phyloP scores from a whole-genome alignment of 192 early-diverging fungal species.

The Umbelopsis sp. region DNA sequence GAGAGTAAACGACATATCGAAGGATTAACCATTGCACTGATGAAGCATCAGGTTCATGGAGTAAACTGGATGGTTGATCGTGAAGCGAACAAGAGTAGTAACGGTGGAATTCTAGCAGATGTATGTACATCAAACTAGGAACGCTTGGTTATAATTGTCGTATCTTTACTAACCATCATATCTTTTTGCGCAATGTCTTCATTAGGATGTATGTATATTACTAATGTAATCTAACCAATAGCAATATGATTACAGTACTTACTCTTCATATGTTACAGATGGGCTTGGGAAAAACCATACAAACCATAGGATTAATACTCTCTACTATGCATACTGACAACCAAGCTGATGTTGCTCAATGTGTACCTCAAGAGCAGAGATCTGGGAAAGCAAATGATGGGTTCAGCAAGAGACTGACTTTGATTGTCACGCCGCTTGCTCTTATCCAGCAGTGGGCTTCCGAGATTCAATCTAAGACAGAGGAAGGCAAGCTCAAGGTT shows the following conservation, averaged over 20 bases:
- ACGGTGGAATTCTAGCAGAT: conserved; percentile 43
- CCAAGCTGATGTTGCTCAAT: background rate
- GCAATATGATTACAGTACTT: background rate
- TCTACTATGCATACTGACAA: conserved; percentile 13
- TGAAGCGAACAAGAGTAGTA: conserved; percentile 28
- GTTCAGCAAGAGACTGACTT: conserved; percentile 15
- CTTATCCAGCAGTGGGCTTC: conserved; percentile 43
- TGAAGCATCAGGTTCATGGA: conserved; percentile 37
- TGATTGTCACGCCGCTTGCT: conserved; percentile 42
- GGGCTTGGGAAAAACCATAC: conserved; percentile 46
- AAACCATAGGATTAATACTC: conserved; percentile 31
- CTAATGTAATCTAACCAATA: background rate
- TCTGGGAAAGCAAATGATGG: background rate
- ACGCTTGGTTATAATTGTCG: background rate
- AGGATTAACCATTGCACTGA: conserved; percentile 19
- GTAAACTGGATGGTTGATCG: conserved; percentile 41
- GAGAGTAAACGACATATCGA: conserved; percentile 20
- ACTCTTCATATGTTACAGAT: conserved; percentile 20
- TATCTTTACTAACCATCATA: too few species aligned
- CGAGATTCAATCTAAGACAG: conserved; percentile 40
- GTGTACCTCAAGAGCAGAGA: background rate
- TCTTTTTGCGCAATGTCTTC: background rate
- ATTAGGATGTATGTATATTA: conserved; percentile 26
- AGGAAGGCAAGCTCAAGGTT: conserved; percentile 23
- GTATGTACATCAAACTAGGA: conserved; percentile 17